A percentile compares a stretch with the other conserved stretches of the same genome.
Conservation (phyloP, 345 rosid species). For the Brassica incana region DNA sequence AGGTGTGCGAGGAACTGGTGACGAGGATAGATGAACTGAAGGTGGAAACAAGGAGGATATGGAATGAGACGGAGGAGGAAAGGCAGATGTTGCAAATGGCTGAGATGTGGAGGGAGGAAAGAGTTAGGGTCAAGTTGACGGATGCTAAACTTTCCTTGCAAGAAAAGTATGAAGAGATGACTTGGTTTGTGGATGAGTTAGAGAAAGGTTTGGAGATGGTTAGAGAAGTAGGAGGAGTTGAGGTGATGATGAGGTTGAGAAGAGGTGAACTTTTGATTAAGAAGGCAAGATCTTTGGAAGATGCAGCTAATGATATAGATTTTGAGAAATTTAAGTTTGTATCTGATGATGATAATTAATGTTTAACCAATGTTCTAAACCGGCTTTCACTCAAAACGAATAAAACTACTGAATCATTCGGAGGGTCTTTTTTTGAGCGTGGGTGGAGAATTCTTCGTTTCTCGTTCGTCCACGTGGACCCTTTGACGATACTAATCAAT, state of each 20-base stretch:
- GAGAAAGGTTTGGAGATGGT: slow-evolving; percentile 29
- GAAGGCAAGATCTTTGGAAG: slow-evolving; percentile 24
- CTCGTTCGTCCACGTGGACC: too few species aligned
- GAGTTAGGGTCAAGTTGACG: slow-evolving; percentile 77
- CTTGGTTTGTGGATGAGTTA: slow-evolving; percentile 46
- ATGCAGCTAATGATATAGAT: background rate
- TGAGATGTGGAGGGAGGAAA: slow-evolving; percentile 91
- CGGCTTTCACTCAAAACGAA: too few species aligned
- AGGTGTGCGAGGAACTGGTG: slow-evolving; percentile 80
- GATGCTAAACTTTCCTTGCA: slow-evolving; percentile 62
- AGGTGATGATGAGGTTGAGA: background rate
- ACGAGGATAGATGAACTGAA: slow-evolving; percentile 65
- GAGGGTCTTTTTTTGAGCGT: too few species aligned
- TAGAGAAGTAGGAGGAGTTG: slow-evolving; percentile 20
- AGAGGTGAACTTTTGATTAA: slow-evolving; percentile 31
- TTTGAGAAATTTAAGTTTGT: slow-evolving; percentile 12
- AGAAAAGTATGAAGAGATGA: slow-evolving; percentile 49
- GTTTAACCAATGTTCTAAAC: background rate
- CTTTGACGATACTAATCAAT: too few species aligned
- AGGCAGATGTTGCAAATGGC: slow-evolving; percentile 84
- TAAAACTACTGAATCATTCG: too few species aligned
- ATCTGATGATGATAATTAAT: background rate
- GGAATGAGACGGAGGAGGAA: slow-evolving; percentile 70
- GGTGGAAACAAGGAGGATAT: slow-evolving; percentile 52
- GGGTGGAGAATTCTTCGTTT: too few species aligned